Evolutionary conservation across 2,329 filamentous ascomycete species (phyloP).

Genomic region (Helotiales sp.): DNA sequence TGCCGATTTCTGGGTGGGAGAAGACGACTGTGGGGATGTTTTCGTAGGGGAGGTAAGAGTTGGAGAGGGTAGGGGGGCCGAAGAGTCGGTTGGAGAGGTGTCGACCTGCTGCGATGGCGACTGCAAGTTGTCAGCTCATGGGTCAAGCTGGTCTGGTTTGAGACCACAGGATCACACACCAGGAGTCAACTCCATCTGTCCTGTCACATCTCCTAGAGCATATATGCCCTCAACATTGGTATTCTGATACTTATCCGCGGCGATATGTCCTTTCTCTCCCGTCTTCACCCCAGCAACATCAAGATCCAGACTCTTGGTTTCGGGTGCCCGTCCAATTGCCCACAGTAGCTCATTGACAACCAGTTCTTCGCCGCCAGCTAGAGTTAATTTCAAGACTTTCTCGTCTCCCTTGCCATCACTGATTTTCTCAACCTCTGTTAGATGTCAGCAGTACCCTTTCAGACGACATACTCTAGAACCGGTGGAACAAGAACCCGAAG

Average conservation of each 20-base stretch:
- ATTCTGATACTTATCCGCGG: conserved; percentile 82
- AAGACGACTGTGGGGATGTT: conserved; percentile 89
- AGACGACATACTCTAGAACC: neutral
- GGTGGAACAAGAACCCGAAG: neutral
- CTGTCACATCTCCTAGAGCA: conserved; percentile 81
- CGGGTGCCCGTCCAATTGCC: conserved; percentile 78
- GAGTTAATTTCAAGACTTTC: conserved; percentile 69
- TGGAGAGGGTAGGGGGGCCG: conserved; percentile 66
- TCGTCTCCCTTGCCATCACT: conserved; percentile 68
- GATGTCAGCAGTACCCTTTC: conserved; percentile 44
- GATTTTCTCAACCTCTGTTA: conserved; percentile 67
- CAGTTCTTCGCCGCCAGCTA: conserved; percentile 67
- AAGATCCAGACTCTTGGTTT: conserved; percentile 73
- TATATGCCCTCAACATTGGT: conserved; percentile 77
- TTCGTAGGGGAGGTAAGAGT: conserved; percentile 70
- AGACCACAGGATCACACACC: neutral
- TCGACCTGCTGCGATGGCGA: conserved; percentile 85
- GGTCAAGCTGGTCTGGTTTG: neutral
- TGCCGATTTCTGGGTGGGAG: conserved; percentile 81
- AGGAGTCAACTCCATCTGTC: conserved; percentile 80
- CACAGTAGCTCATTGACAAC: conserved; percentile 73
- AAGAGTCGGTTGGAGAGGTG: conserved; percentile 80
- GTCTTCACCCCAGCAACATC: conserved; percentile 73
- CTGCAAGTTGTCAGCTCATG: conserved; percentile 44
- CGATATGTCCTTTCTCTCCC: conserved; percentile 69